Evolutionary conservation across 345 rosid species (phyloP).

Genomic region (Lumnitzera littorea): DNA sequence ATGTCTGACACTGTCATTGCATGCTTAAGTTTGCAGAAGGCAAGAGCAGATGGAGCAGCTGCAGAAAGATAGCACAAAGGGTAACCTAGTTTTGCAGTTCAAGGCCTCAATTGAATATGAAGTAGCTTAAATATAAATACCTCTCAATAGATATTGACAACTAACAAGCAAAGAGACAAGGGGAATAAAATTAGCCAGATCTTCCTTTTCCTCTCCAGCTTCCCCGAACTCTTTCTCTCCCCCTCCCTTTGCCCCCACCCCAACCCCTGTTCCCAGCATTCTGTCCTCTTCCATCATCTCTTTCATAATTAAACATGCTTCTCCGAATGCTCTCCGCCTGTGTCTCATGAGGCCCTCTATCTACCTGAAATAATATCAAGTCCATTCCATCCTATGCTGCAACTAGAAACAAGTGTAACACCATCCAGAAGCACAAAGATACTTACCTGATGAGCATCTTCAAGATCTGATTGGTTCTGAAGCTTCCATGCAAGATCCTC

Average conservation of each 20-base stretch:
- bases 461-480: slow-evolving; percentile 73
- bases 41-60: too few species aligned
- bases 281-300: slow-evolving; percentile 23
- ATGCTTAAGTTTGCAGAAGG: too few species aligned
- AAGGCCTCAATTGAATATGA: too few species aligned
- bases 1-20: too few species aligned
- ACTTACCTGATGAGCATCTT: slow-evolving; percentile 53
- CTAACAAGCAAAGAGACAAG: too few species aligned
- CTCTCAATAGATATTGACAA: too few species aligned
- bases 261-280: slow-evolving; percentile 39
- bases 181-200: too few species aligned
- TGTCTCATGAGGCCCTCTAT: slow-evolving; percentile 23
- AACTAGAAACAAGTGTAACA: background rate
- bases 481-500: slow-evolving; percentile 86
- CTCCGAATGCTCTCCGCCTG: slow-evolving; percentile 57
- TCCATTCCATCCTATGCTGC: background rate
- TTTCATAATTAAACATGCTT: slow-evolving; percentile 70
- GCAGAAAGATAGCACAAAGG: too few species aligned
- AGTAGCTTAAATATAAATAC: too few species aligned
- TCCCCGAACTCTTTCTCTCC: slow-evolving; percentile 27
- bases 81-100: too few species aligned
- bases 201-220: slow-evolving; percentile 28
- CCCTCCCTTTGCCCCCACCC: slow-evolving; percentile 44
- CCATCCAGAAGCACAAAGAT: slow-evolving; percentile 9
- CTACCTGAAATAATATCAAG: slow-evolving; percentile 32